phyloP scores from a whole-genome alignment of 2,329 filamentous ascomycete species.

The Stagonosporopsis chrysanthemi region DNA sequence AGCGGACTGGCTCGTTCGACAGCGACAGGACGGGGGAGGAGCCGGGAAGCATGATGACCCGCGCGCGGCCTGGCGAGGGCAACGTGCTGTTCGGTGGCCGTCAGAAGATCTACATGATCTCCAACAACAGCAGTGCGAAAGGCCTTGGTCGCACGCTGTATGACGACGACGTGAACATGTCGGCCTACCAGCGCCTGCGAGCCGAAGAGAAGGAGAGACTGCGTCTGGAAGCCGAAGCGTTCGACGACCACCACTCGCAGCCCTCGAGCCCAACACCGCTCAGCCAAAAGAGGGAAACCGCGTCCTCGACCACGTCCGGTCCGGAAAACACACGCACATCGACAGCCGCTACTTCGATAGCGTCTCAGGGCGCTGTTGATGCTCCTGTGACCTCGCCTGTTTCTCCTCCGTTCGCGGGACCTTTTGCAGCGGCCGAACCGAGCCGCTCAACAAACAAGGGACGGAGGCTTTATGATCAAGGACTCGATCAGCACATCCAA shows the following conservation, averaged over 20 bases:
- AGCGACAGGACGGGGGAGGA: constrained; percentile 71
- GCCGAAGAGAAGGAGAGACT: constrained; percentile 59
- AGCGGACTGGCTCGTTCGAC: constrained; percentile 71
- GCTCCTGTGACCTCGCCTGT: constrained; percentile 45
- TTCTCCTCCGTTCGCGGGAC: constrained; percentile 32
- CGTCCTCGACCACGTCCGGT: constrained; percentile 81
- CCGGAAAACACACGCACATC: constrained; percentile 74
- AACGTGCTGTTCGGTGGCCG: constrained; percentile 94
- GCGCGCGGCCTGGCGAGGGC: constrained; percentile 82
- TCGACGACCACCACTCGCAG: constrained; percentile 51
- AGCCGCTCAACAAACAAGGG: constrained; percentile 75
- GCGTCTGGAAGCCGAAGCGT: constrained; percentile 42
- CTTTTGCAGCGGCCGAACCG: constrained; percentile 49
- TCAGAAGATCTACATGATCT: constrained; percentile 93
- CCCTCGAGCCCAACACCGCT: constrained; percentile 64
- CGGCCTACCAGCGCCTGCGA: constrained; percentile 81
- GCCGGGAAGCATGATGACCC: constrained; percentile 80
- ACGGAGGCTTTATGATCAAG: constrained; percentile 82
- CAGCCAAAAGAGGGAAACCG: constrained; percentile 79
- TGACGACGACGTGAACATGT: constrained; percentile 83
- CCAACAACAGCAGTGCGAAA: constrained; percentile 59
- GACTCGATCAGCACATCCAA: constrained; percentile 78
- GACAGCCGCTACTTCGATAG: constrained; percentile 86
- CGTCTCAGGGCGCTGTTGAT: constrained; percentile 67
- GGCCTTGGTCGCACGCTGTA: constrained; percentile 71